Conservation (phyloP, 371 early-diverging fungal species). For the Mucor indicus region DNA sequence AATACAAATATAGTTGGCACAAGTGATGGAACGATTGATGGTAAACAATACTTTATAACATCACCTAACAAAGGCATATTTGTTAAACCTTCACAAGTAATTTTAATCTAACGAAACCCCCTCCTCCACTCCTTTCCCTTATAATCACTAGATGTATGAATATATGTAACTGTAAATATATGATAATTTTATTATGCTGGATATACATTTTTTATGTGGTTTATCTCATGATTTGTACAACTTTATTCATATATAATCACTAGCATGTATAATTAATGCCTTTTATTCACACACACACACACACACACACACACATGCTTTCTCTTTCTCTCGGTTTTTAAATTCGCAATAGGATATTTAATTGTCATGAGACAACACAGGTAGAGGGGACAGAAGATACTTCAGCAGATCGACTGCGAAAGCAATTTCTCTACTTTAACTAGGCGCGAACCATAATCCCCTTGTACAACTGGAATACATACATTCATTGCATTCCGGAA, state of each 20-base stretch:
- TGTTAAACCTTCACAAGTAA: conserved; percentile 13
- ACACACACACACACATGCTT: too few species aligned
- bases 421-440: conserved; percentile 1
- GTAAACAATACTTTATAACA: conserved; percentile 23
- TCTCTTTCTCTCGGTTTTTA: too few species aligned
- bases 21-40: conserved; percentile 33
- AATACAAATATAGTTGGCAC: conserved; percentile 21
- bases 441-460: conserved; percentile 55
- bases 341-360: too few species aligned
- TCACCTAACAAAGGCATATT: conserved; percentile 14
- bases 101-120: background rate
- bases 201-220: too few species aligned
- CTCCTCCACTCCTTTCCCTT: too few species aligned
- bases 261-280: too few species aligned
- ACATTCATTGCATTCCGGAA: conserved; percentile 79
- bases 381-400: conserved; percentile 2
- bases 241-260: too few species aligned
- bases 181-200: too few species aligned
- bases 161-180: too few species aligned
- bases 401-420: conserved; percentile 1
- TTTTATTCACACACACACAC: too few species aligned
- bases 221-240: too few species aligned
- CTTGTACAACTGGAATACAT: conserved; percentile 75
- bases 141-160: too few species aligned
- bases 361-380: background rate